Conservation (phyloP, 1,284 basidiomycete genomes). For the Malassezia pachydermatis region DNA sequence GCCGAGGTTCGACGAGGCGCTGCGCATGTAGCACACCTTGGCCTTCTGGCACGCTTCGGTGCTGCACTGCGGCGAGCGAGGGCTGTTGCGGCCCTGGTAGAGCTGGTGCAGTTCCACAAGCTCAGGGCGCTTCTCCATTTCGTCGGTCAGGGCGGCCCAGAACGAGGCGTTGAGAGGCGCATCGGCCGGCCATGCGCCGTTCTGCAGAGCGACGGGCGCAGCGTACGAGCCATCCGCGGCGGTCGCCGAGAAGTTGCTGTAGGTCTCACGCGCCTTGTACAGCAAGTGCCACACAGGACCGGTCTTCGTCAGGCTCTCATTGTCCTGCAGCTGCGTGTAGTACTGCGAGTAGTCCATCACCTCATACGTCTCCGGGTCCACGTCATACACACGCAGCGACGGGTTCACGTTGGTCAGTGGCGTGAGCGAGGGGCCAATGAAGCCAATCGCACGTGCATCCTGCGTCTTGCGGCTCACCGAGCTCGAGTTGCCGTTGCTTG, state of each 20-base stretch:
- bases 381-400: constrained; percentile 67
- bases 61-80: constrained; percentile 55
- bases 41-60: constrained; percentile 56
- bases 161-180: constrained; percentile 72
- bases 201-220: constrained; percentile 8
- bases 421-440: constrained; percentile 61
- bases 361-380: constrained; percentile 56
- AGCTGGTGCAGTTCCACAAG: constrained; percentile 62
- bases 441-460: constrained; percentile 11
- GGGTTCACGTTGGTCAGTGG: constrained; percentile 66
- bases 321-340: constrained; percentile 31
- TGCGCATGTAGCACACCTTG: constrained; percentile 69
- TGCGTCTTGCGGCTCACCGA: constrained; percentile 50
- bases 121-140: constrained; percentile 57
- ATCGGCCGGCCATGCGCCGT: constrained; percentile 54
- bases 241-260: constrained; percentile 52
- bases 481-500: constrained; percentile 56
- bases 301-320: constrained; percentile 51
- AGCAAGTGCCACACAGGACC: constrained; percentile 61
- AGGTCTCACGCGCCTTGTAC: constrained; percentile 62
- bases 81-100: constrained; percentile 62
- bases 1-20: constrained; percentile 56
- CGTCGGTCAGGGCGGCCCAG: constrained; percentile 70
- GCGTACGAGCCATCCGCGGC: constrained; percentile 8
- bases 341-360: constrained; percentile 42